Evolutionary conservation across 2,329 filamentous ascomycete species (phyloP).

Genomic region (Alternaria longipes): DNA sequence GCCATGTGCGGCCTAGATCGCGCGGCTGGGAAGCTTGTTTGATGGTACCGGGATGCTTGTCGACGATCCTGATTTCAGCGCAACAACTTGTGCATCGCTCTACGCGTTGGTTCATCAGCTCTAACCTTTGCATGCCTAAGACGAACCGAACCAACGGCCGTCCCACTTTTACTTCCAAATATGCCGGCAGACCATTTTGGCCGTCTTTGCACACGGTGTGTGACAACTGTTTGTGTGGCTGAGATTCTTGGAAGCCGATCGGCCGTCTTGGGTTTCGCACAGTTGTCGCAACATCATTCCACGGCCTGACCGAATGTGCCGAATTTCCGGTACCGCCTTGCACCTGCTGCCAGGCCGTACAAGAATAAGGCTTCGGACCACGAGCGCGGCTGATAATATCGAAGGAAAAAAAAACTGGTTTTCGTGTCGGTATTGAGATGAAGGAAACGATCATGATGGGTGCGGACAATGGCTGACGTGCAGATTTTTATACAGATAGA

Average conservation of each 20-base stretch:
- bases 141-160: background rate
- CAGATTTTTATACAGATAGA: background rate
- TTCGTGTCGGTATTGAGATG: background rate
- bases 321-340: conserved; percentile 1
- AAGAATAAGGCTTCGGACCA: background rate
- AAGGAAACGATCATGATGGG: background rate
- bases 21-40: conserved; percentile 6
- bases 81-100: conserved; percentile 6
- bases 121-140: background rate
- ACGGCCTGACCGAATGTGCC: background rate
- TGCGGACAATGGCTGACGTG: background rate
- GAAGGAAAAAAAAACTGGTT: background rate
- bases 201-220: background rate
- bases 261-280: conserved; percentile 17
- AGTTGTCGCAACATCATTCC: conserved; percentile 5
- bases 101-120: background rate
- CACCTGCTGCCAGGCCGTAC: background rate
- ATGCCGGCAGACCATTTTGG: background rate
- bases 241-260: conserved; percentile 16
- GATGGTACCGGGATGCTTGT: conserved; percentile 10
- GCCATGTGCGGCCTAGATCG: conserved; percentile 19
- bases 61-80: conserved; percentile 1
- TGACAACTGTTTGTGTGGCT: conserved; percentile 1
- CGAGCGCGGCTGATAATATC: background rate
- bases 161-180: background rate